Percentiles rank a stretch among this genome's conserved stretches.
phyloP scores from a whole-genome alignment of 164 flowering plant genomes.

The Protea cynaroides region DNA sequence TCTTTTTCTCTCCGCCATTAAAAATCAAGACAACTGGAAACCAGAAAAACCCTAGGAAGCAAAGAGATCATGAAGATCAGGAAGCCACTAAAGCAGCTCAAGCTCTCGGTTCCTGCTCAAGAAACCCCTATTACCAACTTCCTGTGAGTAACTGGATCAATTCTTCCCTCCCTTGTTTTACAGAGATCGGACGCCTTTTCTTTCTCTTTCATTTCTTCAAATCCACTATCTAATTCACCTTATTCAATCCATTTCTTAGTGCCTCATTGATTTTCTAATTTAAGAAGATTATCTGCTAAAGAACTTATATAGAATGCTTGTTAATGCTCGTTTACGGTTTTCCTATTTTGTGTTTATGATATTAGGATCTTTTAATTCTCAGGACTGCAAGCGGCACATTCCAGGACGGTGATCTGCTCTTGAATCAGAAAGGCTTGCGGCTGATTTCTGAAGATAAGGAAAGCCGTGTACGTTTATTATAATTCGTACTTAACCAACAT shows the following conservation, averaged over 20 bases:
- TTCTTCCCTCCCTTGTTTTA: neutral
- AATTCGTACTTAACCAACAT: neutral
- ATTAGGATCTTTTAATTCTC: constrained; percentile 9
- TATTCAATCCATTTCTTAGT: neutral
- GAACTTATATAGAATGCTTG: neutral
- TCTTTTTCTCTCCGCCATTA: neutral
- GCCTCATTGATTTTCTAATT: neutral
- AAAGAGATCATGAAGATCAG: constrained; percentile 55
- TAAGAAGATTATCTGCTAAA: neutral
- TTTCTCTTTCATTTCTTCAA: neutral
- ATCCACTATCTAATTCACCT: neutral
- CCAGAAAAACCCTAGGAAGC: neutral
- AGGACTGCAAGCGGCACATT: constrained; percentile 99
- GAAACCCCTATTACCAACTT: constrained; percentile 71
- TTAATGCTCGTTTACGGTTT: neutral
- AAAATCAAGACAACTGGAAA: too few relatives aligned
- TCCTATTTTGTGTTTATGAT: neutral
- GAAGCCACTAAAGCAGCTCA: constrained; percentile 78
- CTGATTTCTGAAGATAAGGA: constrained; percentile 70
- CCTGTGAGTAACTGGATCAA: constrained; percentile 39
- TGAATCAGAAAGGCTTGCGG: constrained; percentile 85
- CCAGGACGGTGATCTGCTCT: constrained; percentile 90
- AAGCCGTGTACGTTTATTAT: constrained; percentile 39
- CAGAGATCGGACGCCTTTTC: neutral
- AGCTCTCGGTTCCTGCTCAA: constrained; percentile 92